A percentile compares a stretch with the other conserved stretches of the same genome.
These are phyloP conservation scores for Trichoderma sp. DNA, from an alignment of 2,329 filamentous ascomycete genomes.

Conservation along the genomic window DNA sequence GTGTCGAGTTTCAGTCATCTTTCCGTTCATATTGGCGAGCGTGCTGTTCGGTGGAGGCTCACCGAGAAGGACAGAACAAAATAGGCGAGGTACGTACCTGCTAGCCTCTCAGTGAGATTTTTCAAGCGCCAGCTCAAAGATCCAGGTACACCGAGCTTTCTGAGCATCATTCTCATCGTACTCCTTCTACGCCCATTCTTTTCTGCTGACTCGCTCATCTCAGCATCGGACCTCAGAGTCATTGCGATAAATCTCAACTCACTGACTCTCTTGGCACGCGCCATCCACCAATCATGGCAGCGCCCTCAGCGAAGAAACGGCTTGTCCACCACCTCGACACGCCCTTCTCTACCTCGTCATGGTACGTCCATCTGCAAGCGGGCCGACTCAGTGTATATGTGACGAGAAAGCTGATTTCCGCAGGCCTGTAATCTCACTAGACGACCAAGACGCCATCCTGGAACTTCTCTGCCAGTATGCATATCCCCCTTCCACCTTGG, in stretches of 20 bases:
- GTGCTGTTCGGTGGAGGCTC: no score
- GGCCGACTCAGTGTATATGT: not conserved
- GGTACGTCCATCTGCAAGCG: slow-evolving; percentile 47
- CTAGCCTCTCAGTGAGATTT: no score
- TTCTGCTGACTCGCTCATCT: no score
- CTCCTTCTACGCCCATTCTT: no score
- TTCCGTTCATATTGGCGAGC: no score
- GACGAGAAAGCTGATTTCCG: not conserved
- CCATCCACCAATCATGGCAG: not conserved
- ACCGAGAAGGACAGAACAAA: no score
- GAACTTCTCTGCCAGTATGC: slow-evolving; percentile 67
- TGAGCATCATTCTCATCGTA: no score
- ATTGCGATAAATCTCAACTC: not conserved
- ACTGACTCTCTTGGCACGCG: not conserved
- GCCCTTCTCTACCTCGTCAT: slow-evolving; percentile 62
- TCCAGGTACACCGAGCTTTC: no score
- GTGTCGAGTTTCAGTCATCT: no score
- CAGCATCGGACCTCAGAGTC: not conserved
- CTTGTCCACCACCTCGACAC: slow-evolving; percentile 66
- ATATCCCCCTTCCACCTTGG: not conserved
- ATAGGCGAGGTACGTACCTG: no score
- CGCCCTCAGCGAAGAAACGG: slow-evolving; percentile 51
- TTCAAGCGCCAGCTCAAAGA: no score
- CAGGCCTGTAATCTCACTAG: slow-evolving; percentile 62
- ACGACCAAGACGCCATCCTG: slow-evolving; percentile 65